Percentiles rank a stretch among this genome's conserved stretches.
Evolutionary conservation across 2,329 filamentous ascomycete species (phyloP).

Genomic region (Leptographium radiaticola): DNA sequence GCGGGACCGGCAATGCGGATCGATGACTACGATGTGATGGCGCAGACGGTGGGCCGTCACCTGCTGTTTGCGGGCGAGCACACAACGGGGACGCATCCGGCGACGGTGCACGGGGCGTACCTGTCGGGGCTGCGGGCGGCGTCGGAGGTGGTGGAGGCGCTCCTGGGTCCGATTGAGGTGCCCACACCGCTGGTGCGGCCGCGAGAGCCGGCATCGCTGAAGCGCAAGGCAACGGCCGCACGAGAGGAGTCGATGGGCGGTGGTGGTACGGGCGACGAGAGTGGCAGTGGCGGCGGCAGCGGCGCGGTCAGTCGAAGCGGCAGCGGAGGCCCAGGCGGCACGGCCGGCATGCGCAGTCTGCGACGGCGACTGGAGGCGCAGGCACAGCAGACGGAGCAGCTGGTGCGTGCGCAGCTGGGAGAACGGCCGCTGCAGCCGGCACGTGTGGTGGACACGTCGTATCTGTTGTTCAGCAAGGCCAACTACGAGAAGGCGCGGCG

Average conservation of each 20-base stretch:
- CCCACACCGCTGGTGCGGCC: constrained; percentile 62
- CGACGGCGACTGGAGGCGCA: constrained; percentile 43
- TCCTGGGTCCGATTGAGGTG: constrained; percentile 71
- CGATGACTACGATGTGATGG: constrained; percentile 89
- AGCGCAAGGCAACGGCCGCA: constrained; percentile 33
- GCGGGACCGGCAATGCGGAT: constrained; percentile 70
- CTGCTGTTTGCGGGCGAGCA: constrained; percentile 94
- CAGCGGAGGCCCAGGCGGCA: constrained; percentile 21
- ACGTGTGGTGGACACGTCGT: constrained; percentile 70
- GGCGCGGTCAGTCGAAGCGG: constrained; percentile 16
- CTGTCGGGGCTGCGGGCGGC: constrained; percentile 84
- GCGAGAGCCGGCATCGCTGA: constrained; percentile 38
- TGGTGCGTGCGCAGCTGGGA: constrained; percentile 50
- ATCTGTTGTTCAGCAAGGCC: constrained; percentile 76
- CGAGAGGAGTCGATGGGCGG: constrained; percentile 5
- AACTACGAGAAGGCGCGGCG: constrained; percentile 51
- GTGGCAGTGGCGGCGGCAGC: constrained; percentile 2
- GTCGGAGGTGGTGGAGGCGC: constrained; percentile 66
- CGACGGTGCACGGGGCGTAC: constrained; percentile 94
- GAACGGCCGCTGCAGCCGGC: constrained; percentile 58
- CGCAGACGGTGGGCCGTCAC: constrained; percentile 60
- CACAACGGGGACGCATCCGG: constrained; percentile 88
- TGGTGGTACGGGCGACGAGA: background rate
- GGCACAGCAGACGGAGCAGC: constrained; percentile 38
- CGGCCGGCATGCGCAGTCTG: constrained; percentile 14